These are phyloP conservation scores for Hansenula lynferdii DNA, from an alignment of 1,139 yeast genomes.

Conservation along the genomic window DNA sequence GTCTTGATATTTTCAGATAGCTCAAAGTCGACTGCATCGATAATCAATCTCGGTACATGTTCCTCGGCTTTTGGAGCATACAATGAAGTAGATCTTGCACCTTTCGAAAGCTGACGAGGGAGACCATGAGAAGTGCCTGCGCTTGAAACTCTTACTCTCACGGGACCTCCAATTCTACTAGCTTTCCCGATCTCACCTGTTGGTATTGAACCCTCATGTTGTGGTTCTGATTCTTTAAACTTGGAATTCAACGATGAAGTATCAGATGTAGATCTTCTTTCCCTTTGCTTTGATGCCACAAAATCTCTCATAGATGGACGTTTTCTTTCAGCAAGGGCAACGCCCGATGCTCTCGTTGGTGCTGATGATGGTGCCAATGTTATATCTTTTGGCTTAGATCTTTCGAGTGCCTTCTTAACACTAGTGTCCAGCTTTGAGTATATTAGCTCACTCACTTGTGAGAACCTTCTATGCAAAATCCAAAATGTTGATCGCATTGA, in stretches of 20 bases:
- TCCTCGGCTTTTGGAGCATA: background rate
- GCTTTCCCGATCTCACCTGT: conserved; percentile 17
- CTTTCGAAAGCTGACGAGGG: conserved; percentile 16
- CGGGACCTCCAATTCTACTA: conserved; percentile 20
- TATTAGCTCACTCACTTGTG: conserved; percentile 34
- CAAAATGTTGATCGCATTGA: conserved; percentile 72
- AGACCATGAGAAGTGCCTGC: conserved; percentile 12
- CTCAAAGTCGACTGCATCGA: background rate
- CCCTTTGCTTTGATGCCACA: conserved; percentile 15
- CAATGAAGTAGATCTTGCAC: conserved; percentile 9
- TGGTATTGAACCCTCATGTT: background rate
- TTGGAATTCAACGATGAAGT: conserved; percentile 5
- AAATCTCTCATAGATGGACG: conserved; percentile 21
- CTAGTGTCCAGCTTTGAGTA: conserved; percentile 38
- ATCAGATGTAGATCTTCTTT: conserved; percentile 19
- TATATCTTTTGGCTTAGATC: conserved; percentile 43
- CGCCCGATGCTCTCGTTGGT: conserved; percentile 1
- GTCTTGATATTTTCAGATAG: conserved; percentile 6
- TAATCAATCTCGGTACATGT: background rate
- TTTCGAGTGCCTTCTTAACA: conserved; percentile 50
- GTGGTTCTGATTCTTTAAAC: background rate
- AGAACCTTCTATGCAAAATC: conserved; percentile 52
- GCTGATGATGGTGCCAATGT: conserved; percentile 1
- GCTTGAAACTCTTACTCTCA: conserved; percentile 17
- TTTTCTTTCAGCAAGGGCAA: conserved; percentile 5